Evolutionary conservation across 371 early-diverging fungal species (phyloP), one percentile per base, ranked within the genome.

Genomic region (Syncephalastrum monosporum): DNA sequence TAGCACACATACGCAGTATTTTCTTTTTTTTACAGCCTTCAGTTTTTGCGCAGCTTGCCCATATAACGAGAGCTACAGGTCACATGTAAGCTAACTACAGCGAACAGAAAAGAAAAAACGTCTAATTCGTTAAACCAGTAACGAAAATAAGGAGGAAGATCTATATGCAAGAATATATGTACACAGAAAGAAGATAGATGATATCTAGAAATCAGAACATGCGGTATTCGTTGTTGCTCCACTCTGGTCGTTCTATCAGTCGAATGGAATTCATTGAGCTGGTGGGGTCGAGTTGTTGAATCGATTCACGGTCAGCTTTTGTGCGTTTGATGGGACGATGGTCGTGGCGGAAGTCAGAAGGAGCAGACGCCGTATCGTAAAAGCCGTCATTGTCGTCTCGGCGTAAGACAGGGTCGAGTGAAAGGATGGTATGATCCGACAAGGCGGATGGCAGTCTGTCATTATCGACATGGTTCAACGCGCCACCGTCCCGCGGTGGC

Each of bases 201-300:
- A 33, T 33, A 33, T 33, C 38, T 33, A 33, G 38, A 10, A 53
- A 25, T 55, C 44, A 65, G 43, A 65, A 65, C 61, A 61, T 65
- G 5, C 61, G 53, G 23, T 56, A 65, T 19, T 65, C 65, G 42
- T 65, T 61, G 23, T 61, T 65, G 38, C 56, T 60, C 65, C 65
- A 65, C 55, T 65, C 65, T 8, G 57, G 65, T 7, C 55, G 56
- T 5, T 65, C 44, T 17, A 50, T 29, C 14, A 65, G 47, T 21
- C 29, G 53, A 16, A 25, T 33, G 4, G 55, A 55, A 17, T 47
- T 33, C 45, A 55, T 46, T 17, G 55, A 43, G 13, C 29, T 29
- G 25, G 25, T 25, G 19, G 33, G 27, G 44, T 45, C 47, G 13
- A 46, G 33, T 25, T 33, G 38, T 10, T 33, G 38, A 2, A 33